These are phyloP conservation scores for Potentilla sterilis DNA, from an alignment of 306 rosid genomes.

Conservation along the genomic window DNA sequence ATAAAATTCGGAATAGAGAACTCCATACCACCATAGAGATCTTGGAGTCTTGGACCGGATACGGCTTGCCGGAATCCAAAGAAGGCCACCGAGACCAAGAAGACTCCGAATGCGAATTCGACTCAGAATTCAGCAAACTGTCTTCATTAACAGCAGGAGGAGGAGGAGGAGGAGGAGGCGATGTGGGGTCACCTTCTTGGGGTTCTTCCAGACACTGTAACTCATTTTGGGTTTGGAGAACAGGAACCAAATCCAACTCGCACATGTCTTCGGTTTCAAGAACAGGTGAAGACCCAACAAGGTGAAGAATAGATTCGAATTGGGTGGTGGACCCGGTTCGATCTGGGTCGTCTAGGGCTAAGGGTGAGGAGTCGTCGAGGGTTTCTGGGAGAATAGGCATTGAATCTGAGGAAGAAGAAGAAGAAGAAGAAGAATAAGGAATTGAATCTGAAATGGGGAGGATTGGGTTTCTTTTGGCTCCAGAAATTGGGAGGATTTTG, in stretches of 20 bases:
- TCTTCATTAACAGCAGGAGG: slow-evolving; percentile 12
- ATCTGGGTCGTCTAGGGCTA: background rate
- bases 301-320: slow-evolving; percentile 1
- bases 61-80: slow-evolving; percentile 13
- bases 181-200: slow-evolving; percentile 7
- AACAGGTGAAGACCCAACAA: no score
- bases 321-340: background rate
- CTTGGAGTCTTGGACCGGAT: slow-evolving; percentile 13
- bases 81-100: slow-evolving; percentile 21
- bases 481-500: slow-evolving; percentile 3
- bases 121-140: slow-evolving; percentile 1
- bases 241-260: slow-evolving; percentile 12
- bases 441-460: background rate
- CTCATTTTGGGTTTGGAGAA: background rate
- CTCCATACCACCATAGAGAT: slow-evolving; percentile 44
- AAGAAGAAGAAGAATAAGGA: background rate
- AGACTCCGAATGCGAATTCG: background rate
- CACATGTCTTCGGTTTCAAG: background rate
- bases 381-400: slow-evolving; percentile 7
- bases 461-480: background rate
- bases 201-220: background rate
- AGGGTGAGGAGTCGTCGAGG: slow-evolving; percentile 15
- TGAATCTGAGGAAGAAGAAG: slow-evolving; percentile 2
- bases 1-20: no score
- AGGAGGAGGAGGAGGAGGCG: slow-evolving; percentile 23